Evolutionary conservation across 2,329 filamentous ascomycete species (phyloP), one percentile per base, ranked within the genome.

Genomic region (Penicillium sp.): DNA sequence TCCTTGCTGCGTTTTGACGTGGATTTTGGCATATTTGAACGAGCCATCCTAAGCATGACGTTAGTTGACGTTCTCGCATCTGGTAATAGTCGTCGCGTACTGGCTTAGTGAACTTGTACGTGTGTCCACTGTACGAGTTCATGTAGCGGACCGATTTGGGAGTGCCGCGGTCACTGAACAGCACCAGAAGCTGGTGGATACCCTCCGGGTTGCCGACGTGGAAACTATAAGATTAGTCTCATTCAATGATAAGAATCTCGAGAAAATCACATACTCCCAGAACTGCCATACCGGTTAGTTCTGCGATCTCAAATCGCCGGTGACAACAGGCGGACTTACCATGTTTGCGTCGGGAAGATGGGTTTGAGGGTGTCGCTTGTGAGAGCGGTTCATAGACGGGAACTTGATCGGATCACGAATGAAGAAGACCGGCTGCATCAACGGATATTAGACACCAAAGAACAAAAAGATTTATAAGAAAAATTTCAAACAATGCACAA

Each of bases 351-450:
- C 62, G 28, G 62, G 60, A 31, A 59, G 49, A 34, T 68, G 63
- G 10, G 56, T 61, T 21, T 36, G 51, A 6, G 64, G 64, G 58
- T 89, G 72, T 18, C 85, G 76, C 76, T 88, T 89, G 65, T 88
- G 85, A 0, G 85, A 86, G 61, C 87, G 84, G 45, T 88, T 88
- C 63, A 88, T 82, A 56, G 85, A 78, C 12, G 86, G 85, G 62
- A 88, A 89, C 70, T 89, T 88, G 55, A 84, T 81, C 0, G 86
- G 83, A 57, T 89, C 86, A 5, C 76, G 68, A 41, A 89, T 65
- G 68, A 90, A 89, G 75, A 89, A 89, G 0, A 88, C 82, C 0
- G 86, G 86, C 63, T 70, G 28, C 6, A 29, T 29, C 28, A 29
- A 29, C 28, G 28, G 10, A 29, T 29, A 29, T 29, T 10, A 29